Evolutionary conservation across 495 filamentous ascomycete species (phyloP).

Genomic region (Annulohypoxylon moriforme): DNA sequence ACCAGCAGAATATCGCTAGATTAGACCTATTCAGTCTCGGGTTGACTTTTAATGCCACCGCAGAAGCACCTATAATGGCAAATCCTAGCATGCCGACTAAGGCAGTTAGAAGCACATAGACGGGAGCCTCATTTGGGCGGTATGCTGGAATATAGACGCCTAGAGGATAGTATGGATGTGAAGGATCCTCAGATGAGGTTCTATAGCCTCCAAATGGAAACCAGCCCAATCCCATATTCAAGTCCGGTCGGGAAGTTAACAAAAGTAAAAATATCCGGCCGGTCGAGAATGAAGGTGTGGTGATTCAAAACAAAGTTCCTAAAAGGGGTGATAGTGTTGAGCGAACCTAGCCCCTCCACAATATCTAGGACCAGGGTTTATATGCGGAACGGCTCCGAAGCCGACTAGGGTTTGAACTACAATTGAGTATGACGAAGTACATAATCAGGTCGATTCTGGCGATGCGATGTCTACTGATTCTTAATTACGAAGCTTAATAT

Average conservation of each 20-base stretch:
- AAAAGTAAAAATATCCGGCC: constrained; percentile 13
- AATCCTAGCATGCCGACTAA: constrained; percentile 59
- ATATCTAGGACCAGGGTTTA: neutral
- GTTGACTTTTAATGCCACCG: constrained; percentile 54
- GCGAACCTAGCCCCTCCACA: constrained; percentile 17
- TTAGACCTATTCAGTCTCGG: constrained; percentile 56
- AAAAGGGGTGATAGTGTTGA: constrained; percentile 9
- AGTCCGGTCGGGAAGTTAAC: neutral
- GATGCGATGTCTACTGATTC: neutral
- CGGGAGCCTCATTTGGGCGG: constrained; percentile 59
- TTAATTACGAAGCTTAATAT: neutral
- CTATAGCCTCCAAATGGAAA: constrained; percentile 20
- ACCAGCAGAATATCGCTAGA: constrained; percentile 67
- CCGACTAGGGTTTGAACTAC: neutral
- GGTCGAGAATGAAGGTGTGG: constrained; percentile 1
- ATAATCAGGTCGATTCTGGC: neutral
- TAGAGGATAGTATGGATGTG: constrained; percentile 79
- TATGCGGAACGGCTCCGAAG: constrained; percentile 42
- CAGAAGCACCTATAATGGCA: constrained; percentile 58
- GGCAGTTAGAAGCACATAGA: constrained; percentile 59
- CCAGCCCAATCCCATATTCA: constrained; percentile 20
- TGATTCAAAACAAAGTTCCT: neutral
- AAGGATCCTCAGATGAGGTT: constrained; percentile 38
- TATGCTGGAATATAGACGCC: constrained; percentile 71
- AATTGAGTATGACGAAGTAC: neutral